phyloP scores from a whole-genome alignment of 2,329 filamentous ascomycete species.

The Fusarium coicis region DNA sequence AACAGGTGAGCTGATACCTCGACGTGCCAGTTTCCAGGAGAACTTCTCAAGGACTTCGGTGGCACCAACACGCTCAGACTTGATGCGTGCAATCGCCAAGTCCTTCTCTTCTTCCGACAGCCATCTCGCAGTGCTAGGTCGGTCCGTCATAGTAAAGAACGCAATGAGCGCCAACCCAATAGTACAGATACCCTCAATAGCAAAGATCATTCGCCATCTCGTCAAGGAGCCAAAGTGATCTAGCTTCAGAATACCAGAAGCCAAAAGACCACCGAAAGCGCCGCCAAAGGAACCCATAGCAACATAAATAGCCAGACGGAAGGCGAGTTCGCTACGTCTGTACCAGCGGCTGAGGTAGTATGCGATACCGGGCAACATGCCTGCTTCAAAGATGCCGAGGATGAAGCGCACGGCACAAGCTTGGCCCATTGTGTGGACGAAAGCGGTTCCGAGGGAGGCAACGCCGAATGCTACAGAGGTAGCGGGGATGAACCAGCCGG shows the following conservation, averaged over 20 bases:
- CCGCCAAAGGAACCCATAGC: conserved; percentile 23
- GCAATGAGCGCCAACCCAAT: not conserved
- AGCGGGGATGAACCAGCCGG: conserved; percentile 71
- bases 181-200: conserved; percentile 64
- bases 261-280: not conserved
- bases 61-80: conserved; percentile 68
- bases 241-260: conserved; percentile 8
- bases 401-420: conserved; percentile 65
- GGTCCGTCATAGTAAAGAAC: conserved; percentile 68
- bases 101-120: conserved; percentile 70
- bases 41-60: conserved; percentile 50
- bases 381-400: conserved; percentile 70
- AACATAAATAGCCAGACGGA: conserved; percentile 12
- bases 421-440: conserved; percentile 21
- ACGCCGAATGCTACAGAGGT: conserved; percentile 54
- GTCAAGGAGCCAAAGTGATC: not conserved
- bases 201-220: conserved; percentile 54
- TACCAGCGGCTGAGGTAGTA: conserved; percentile 75
- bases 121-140: conserved; percentile 72
- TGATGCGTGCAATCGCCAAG: conserved; percentile 69
- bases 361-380: conserved; percentile 72
- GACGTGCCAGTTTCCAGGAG: conserved; percentile 18
- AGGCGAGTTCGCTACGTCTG: conserved; percentile 50
- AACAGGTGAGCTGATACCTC: conserved; percentile 53
- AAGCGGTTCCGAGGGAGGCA: conserved; percentile 12